Evolutionary conservation across 371 early-diverging fungal species (phyloP).

Genomic region (Dinochytrium kinnereticum): DNA sequence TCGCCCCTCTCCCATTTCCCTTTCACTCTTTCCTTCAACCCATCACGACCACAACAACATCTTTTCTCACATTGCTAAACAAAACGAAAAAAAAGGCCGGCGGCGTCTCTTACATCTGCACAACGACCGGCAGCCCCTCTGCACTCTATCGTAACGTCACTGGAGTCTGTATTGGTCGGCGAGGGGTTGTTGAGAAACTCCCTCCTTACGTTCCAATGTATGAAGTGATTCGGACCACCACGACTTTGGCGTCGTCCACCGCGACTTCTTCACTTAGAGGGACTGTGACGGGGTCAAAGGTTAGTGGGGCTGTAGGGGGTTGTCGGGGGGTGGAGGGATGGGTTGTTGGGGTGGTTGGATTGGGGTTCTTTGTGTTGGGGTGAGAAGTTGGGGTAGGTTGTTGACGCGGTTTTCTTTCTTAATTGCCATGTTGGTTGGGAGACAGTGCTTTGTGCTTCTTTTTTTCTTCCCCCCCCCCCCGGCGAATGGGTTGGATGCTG

Average conservation of each 20-base stretch:
- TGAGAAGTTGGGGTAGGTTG: too few species aligned
- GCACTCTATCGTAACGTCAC: not conserved
- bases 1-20: not conserved
- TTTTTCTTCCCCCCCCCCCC: too few species aligned
- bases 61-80: too few species aligned
- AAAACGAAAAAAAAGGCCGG: too few species aligned
- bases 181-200: not conserved
- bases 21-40: too few species aligned
- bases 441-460: too few species aligned
- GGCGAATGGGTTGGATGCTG: too few species aligned
- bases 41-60: too few species aligned
- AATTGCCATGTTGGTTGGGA: too few species aligned
- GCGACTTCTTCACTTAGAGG: not conserved
- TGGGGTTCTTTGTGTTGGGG: too few species aligned
- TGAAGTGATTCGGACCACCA: not conserved
- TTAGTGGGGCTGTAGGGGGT: not conserved
- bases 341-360: not conserved
- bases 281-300: not conserved
- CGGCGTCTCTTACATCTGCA: slow-evolving; percentile 8
- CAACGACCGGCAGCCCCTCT: not conserved
- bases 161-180: not conserved
- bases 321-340: not conserved
- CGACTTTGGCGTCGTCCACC: not conserved
- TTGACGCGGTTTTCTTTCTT: too few species aligned
- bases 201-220: slow-evolving; percentile 1